phyloP scores from a whole-genome alignment of 345 rosid species.

The Linum lewisii region DNA sequence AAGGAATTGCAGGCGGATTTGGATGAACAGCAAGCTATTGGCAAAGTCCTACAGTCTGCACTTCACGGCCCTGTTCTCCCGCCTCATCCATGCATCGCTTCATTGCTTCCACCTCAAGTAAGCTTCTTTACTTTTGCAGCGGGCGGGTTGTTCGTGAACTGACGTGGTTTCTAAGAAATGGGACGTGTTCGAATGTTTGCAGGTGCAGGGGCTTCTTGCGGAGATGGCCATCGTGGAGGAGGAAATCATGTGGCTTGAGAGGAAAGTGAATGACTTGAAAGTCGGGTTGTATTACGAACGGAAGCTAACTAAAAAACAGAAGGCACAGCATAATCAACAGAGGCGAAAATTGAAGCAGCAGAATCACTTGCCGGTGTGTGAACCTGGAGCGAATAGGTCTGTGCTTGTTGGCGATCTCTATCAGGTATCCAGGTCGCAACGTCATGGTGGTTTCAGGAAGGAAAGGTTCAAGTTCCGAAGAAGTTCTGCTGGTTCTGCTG shows the following conservation, averaged over 20 bases:
- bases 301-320: slow-evolving; percentile 32
- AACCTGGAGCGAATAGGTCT: slow-evolving; percentile 14
- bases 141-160: too few species aligned
- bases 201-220: slow-evolving; percentile 53
- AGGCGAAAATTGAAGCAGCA: slow-evolving; percentile 20
- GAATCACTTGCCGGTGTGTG: slow-evolving; percentile 16
- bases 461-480: slow-evolving; percentile 38
- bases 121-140: slow-evolving; percentile 1
- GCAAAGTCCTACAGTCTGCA: slow-evolving; percentile 40
- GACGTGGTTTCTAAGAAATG: neutral
- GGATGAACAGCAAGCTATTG: slow-evolving; percentile 46
- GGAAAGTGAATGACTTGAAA: slow-evolving; percentile 55
- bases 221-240: slow-evolving; percentile 67
- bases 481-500: slow-evolving; percentile 55
- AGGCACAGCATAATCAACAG: neutral
- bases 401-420: slow-evolving; percentile 19
- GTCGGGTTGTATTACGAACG: slow-evolving; percentile 47
- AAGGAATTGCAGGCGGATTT: slow-evolving; percentile 47
- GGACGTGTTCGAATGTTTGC: slow-evolving; percentile 1
- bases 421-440: slow-evolving; percentile 42
- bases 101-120: slow-evolving; percentile 64
- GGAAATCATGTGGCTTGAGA: slow-evolving; percentile 67
- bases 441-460: slow-evolving; percentile 29
- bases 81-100: slow-evolving; percentile 33
- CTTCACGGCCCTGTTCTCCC: slow-evolving; percentile 41